A percentile compares a stretch with the other conserved stretches of the same genome.
Conservation (phyloP, 2,329 filamentous ascomycete genomes). For the Pseudocercospora vitis region DNA sequence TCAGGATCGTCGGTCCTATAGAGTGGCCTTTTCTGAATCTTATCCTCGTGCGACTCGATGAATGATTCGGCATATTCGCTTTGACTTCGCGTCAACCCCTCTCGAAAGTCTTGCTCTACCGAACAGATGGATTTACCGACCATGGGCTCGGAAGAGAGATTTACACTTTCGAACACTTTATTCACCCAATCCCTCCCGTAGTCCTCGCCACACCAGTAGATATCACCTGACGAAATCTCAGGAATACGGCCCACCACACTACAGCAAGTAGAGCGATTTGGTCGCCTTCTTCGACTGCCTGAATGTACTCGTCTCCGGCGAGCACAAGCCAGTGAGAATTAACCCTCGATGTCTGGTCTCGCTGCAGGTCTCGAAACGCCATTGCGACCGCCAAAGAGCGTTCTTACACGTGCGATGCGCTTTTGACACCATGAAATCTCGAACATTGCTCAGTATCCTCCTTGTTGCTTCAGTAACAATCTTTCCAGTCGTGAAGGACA, state of each 20-base stretch:
- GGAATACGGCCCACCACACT: constrained; percentile 21
- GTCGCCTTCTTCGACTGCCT: constrained; percentile 17
- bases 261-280: constrained; percentile 14
- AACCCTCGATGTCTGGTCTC: constrained; percentile 11
- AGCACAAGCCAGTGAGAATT: constrained; percentile 15
- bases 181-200: constrained; percentile 14
- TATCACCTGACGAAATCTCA: constrained; percentile 14
- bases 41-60: not conserved
- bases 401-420: constrained; percentile 22
- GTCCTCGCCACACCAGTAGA: constrained; percentile 20
- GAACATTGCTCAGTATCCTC: not conserved
- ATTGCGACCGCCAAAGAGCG: constrained; percentile 16
- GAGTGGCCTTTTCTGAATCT: constrained; percentile 1
- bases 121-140: not conserved
- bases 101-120: not conserved
- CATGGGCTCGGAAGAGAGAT: not conserved
- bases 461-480: not conserved
- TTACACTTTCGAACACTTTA: constrained; percentile 9
- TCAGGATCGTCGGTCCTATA: constrained; percentile 7
- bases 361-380: constrained; percentile 13
- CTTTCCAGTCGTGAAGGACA: not conserved
- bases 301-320: constrained; percentile 16
- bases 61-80: not conserved
- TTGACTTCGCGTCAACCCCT: not conserved
- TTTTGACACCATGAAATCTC: not conserved